Evolutionary conservation across 352 stramenopile species (phyloP), one percentile per base, ranked within the genome.

Genomic region (Globisporangium acanthophoron): DNA sequence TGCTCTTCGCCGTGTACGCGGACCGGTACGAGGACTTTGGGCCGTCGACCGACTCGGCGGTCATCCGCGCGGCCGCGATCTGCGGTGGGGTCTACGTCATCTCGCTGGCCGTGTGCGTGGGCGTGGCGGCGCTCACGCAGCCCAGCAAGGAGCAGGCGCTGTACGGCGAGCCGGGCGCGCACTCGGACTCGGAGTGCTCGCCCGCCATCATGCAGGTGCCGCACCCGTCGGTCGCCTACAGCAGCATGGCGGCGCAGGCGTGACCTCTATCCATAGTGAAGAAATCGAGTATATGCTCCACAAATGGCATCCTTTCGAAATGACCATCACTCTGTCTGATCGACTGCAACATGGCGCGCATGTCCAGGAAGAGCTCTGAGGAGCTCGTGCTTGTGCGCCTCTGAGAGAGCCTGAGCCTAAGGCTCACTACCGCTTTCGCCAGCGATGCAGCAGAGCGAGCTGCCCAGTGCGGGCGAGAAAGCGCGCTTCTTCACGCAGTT

Each of bases 11-110:
- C 0, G 31, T 80, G 9, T 51, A 45, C n/a, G 62, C 74, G 33
- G 65, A 70, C 27, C 74, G 80, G 0, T 88, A 90, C 71, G 75
- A 67, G 24, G 78, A 90, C 65, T 87, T 90, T 64, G 74, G 78
- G 3, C 53, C 64, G 15, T 78, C 64, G 20, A 73, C 62, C 0
- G 71, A 90, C 56, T 31, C 15, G 4, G 62, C 65, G 6, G 71
- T 90, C 46, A 51, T 56, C 35, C 44, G 55, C 1, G 74, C 79
- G 37, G 76, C 74, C 18, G 44, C 64, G 31, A 57, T 71, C 43
- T 86, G 74, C 48, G 70, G 54, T 18, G 67, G 39, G 0, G 53
- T 86, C 13, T 86, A 78, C 59, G 3, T 76, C 0, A 46, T 75
- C 6, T 62, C 37, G 4, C 35, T 64, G 11, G 21, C 62, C 29